phyloP scores from a whole-genome alignment of 108 stramenopile species.

The Stephanodiscus triporus region DNA sequence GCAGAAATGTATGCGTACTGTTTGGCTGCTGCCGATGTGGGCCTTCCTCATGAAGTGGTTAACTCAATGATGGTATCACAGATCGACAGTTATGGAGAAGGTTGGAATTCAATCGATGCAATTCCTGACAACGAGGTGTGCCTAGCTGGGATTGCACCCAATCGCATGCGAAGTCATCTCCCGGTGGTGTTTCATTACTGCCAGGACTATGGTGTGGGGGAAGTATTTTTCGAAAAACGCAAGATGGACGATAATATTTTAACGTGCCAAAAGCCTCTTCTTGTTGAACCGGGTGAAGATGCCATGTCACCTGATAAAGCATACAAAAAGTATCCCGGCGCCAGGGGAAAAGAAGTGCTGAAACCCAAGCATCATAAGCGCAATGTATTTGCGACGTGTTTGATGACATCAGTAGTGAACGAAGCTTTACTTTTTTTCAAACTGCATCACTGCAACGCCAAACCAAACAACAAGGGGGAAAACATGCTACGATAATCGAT shows the following conservation, averaged over 20 bases:
- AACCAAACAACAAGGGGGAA: slow-evolving; percentile 60
- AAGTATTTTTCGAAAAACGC: slow-evolving; percentile 74
- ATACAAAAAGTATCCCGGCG: slow-evolving; percentile 24
- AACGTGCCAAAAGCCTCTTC: slow-evolving; percentile 68
- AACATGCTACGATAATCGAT: neutral
- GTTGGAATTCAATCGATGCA: slow-evolving; percentile 69
- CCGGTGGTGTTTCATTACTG: slow-evolving; percentile 83
- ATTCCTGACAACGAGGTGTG: slow-evolving; percentile 37
- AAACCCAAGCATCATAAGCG: slow-evolving; percentile 56
- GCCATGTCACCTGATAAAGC: slow-evolving; percentile 39
- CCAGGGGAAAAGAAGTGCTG: slow-evolving; percentile 4
- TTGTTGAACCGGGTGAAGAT: slow-evolving; percentile 62
- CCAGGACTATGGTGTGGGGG: slow-evolving; percentile 71
- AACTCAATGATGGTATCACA: slow-evolving; percentile 80
- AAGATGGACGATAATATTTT: slow-evolving; percentile 64
- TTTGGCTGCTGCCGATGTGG: slow-evolving; percentile 84
- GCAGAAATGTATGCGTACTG: slow-evolving; percentile 73
- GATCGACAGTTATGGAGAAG: slow-evolving; percentile 64
- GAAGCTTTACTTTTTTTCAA: slow-evolving; percentile 81
- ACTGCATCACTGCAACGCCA: slow-evolving; percentile 68
- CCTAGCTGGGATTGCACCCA: slow-evolving; percentile 21
- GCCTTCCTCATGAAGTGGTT: slow-evolving; percentile 76
- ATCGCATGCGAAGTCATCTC: slow-evolving; percentile 30
- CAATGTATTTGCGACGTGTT: slow-evolving; percentile 74
- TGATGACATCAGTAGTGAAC: slow-evolving; percentile 72